phyloP scores from a whole-genome alignment of 495 filamentous ascomycete genomes.

The Tuber melanosporum region DNA sequence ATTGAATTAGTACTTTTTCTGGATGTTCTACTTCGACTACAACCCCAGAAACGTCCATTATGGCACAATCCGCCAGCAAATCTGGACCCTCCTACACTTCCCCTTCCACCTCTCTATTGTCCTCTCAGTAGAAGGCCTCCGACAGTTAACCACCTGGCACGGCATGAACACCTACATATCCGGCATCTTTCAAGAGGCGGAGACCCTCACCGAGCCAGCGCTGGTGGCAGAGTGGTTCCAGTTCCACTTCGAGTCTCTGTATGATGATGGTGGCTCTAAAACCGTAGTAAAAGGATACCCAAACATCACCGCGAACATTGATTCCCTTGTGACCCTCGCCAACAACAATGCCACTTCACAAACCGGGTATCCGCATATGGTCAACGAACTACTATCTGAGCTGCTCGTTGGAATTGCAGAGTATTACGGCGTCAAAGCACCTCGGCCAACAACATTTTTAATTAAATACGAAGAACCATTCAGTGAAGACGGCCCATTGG shows the following conservation, averaged over 20 bases:
- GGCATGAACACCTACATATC: conserved; percentile 17
- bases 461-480: background rate
- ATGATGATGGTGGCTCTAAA: conserved; percentile 31
- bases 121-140: conserved; percentile 55
- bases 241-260: conserved; percentile 8
- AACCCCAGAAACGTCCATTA: conserved; percentile 47
- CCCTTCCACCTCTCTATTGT: conserved; percentile 63
- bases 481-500: conserved; percentile 7
- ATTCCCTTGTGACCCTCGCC: background rate
- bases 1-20: conserved; percentile 54
- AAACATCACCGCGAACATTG: conserved; percentile 13
- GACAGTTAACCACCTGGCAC: conserved; percentile 47
- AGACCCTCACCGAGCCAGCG: background rate
- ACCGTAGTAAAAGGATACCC: conserved; percentile 20
- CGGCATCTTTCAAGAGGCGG: background rate
- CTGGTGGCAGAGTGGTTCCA: conserved; percentile 2
- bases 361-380: conserved; percentile 4
- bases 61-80: conserved; percentile 54
- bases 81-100: conserved; percentile 63
- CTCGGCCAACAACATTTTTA: background rate
- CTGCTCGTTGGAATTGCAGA: conserved; percentile 20
- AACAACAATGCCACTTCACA: background rate
- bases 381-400: conserved; percentile 17
- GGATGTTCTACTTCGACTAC: conserved; percentile 65
- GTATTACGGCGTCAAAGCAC: conserved; percentile 33